Base-by-base conservation (phyloP, 257 asterid species). In the Craterostigma plantagineum region DNA sequence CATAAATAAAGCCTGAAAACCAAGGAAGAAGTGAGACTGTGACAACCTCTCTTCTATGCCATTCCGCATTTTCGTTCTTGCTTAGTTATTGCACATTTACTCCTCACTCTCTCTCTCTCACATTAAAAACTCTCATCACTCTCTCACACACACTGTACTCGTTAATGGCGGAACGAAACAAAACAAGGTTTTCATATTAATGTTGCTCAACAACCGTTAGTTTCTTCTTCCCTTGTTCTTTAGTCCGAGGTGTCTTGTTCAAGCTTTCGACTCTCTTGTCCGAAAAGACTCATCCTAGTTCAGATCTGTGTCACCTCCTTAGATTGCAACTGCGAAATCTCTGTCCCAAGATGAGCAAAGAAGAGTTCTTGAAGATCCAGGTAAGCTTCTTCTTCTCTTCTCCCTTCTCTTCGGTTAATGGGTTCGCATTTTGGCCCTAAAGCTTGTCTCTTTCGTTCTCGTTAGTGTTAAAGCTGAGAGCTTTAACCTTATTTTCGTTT, bases 301-400 rank as follows among this genome's bases (percentile, higher is more conserved):
- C 42, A 37, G 42, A 37, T 37, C 42, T 37, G n/a, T n/a, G n/a
- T n/a, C n/a, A n/a, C n/a, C n/a, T n/a, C n/a, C n/a, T n/a, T n/a
- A n/a, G n/a, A n/a, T n/a, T n/a, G n/a, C n/a, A n/a, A n/a, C n/a
- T n/a, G 13, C 42, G 1, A 10, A 10, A 11, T 2, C 42, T 13
- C 14, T 13, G n/a, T 10, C 4, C 14, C 13, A 39, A 39, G 3
- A 39, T 39, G 43, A 39, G 43, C 18, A 42, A 42, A 42, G 46
- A 42, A 15, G 46, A 42, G 46, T 42, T 42, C 46, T 42, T 42
- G 46, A 42, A 42, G 46, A 42, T 42, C 46, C 46, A 42, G 46
- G 46, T 42, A 12, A n/a, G n/a, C n/a, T n/a, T n/a, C n/a, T n/a
- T n/a, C n/a, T n/a, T n/a, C n/a, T 8, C 8, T 12, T 12, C 1